These are phyloP conservation scores for Bipolaris bicolor DNA, from an alignment of 2,329 filamentous ascomycete species.

Conservation along the genomic window DNA sequence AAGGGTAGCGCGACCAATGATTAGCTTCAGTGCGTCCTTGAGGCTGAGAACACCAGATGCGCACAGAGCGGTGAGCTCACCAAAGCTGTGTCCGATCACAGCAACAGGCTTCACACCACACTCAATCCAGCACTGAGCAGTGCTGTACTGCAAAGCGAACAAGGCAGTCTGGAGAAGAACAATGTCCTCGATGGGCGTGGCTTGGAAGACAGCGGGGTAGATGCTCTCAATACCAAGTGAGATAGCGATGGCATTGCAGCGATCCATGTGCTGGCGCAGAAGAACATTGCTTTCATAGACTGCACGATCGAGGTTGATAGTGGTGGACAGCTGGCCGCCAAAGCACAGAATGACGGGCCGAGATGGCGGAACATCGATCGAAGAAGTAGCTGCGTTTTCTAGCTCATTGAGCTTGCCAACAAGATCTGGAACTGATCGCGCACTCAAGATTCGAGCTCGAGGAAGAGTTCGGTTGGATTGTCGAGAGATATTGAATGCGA, in stretches of 20 bases:
- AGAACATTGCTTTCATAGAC: slow-evolving; percentile 14
- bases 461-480: slow-evolving; percentile 16
- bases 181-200: slow-evolving; percentile 13
- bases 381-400: slow-evolving; percentile 5
- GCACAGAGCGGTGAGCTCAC: slow-evolving; percentile 48
- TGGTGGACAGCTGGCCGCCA: slow-evolving; percentile 25
- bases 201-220: slow-evolving; percentile 24
- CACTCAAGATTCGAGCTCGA: slow-evolving; percentile 6
- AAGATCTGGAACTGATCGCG: not conserved
- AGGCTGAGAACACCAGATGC: slow-evolving; percentile 44
- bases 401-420: not conserved
- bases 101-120: slow-evolving; percentile 17
- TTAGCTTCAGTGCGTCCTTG: slow-evolving; percentile 36
- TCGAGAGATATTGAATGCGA: slow-evolving; percentile 21
- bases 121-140: slow-evolving; percentile 37
- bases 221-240: slow-evolving; percentile 15
- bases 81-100: slow-evolving; percentile 50
- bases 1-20: slow-evolving; percentile 40
- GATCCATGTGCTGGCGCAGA: slow-evolving; percentile 22
- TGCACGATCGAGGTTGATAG: slow-evolving; percentile 11
- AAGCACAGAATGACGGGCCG: slow-evolving; percentile 28
- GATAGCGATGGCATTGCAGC: slow-evolving; percentile 10
- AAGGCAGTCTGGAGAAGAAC: slow-evolving; percentile 35
- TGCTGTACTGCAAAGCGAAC: slow-evolving; percentile 43
- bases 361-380: not conserved